A percentile compares a stretch with the other conserved stretches of the same genome.
phyloP scores from a whole-genome alignment of 331 rosid species.

The Spiraea crenata region DNA sequence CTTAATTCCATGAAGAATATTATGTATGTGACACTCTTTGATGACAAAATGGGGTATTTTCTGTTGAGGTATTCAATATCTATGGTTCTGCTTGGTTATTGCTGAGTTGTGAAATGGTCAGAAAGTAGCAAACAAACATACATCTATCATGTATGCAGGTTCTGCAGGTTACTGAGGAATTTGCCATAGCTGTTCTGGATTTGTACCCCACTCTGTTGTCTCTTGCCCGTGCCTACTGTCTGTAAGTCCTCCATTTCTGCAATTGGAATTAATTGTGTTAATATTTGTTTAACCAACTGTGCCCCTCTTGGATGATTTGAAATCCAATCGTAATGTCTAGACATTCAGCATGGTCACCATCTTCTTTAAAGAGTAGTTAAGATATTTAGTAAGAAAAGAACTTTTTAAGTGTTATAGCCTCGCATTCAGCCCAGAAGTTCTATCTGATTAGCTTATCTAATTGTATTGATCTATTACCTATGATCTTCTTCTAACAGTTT shows the following conservation, averaged over 20 bases:
- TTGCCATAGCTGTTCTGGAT: slow-evolving; percentile 84
- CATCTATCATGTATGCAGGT: slow-evolving; percentile 48
- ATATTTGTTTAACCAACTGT: background rate
- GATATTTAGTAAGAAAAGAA: background rate
- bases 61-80: background rate
- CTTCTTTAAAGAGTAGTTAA: background rate
- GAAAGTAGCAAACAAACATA: background rate
- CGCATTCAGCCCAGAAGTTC: background rate
- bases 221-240: slow-evolving; percentile 69
- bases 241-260: slow-evolving; percentile 44
- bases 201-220: slow-evolving; percentile 74
- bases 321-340: background rate
- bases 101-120: background rate
- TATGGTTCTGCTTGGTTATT: background rate
- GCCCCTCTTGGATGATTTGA: background rate
- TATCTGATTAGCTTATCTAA: background rate
- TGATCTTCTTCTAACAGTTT: background rate
- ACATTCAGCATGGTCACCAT: background rate
- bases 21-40: background rate
- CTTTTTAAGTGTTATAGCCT: background rate
- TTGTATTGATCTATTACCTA: background rate
- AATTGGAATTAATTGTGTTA: background rate
- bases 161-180: slow-evolving; percentile 91
- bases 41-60: background rate
- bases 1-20: background rate